Evolutionary conservation across 2,329 filamentous ascomycete species (phyloP).

Genomic region (Colletotrichum horii): DNA sequence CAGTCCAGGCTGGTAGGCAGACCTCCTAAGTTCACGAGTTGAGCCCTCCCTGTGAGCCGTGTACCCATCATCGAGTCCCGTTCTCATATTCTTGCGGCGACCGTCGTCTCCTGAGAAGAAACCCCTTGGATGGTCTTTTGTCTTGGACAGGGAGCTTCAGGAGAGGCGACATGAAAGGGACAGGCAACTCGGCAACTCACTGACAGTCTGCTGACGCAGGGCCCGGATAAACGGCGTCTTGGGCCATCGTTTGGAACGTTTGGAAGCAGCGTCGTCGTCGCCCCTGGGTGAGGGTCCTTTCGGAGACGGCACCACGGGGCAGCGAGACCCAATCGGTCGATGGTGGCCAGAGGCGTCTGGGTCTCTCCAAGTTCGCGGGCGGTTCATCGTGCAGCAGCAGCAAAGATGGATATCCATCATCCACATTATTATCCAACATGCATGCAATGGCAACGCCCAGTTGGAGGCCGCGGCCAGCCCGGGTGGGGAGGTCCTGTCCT

Average conservation of each 20-base stretch:
- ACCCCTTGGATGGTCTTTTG: background rate
- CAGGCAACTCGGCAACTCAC: background rate
- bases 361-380: background rate
- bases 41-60: background rate
- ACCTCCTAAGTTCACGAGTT: background rate
- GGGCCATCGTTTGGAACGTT: background rate
- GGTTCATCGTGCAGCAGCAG: background rate
- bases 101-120: background rate
- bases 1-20: background rate
- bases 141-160: background rate
- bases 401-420: background rate
- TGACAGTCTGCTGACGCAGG: background rate
- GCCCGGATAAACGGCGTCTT: background rate
- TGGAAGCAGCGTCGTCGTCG: background rate
- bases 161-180: background rate
- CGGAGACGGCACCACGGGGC: background rate
- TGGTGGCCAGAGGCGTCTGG: background rate
- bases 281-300: background rate
- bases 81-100: background rate
- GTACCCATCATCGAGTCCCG: background rate
- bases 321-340: conserved; percentile 5
- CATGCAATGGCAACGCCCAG: background rate
- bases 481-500: background rate
- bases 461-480: background rate
- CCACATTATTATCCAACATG: background rate